Percentiles rank a stretch among this genome's conserved stretches.
phyloP scores from a whole-genome alignment of 2,329 filamentous ascomycete genomes.

The Diaporthe amygdali region DNA sequence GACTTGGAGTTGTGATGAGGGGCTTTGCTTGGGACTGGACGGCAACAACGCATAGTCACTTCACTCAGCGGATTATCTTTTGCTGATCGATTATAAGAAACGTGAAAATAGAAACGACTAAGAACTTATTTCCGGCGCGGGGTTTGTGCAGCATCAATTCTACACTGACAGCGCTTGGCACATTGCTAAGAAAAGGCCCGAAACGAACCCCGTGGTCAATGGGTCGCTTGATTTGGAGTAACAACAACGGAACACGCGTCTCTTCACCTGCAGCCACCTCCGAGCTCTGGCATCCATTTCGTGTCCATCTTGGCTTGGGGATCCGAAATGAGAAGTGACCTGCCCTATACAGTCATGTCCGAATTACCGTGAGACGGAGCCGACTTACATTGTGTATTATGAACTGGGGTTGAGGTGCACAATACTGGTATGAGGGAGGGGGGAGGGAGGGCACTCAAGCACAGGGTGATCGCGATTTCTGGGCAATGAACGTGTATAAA shows the following conservation, averaged over 20 bases:
- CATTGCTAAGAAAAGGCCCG: not conserved
- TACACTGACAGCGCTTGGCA: not conserved
- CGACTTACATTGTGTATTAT: not conserved
- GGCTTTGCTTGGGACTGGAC: not conserved
- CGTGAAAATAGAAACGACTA: not conserved
- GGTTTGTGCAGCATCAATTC: not conserved
- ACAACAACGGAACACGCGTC: not conserved
- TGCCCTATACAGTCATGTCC: not conserved
- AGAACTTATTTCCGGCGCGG: not conserved
- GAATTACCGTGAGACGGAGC: not conserved
- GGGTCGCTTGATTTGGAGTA: constrained; percentile 8
- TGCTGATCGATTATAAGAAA: not conserved
- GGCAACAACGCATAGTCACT: not conserved
- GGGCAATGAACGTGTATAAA: not conserved
- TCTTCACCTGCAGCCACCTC: not conserved
- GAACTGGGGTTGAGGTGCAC: not conserved
- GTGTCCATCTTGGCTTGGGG: not conserved
- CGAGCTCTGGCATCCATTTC: not conserved
- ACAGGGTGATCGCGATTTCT: not conserved
- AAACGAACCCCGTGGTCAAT: not conserved
- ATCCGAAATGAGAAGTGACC: not conserved
- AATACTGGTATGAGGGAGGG: not conserved
- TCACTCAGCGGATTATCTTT: not conserved
- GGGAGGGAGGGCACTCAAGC: no score
- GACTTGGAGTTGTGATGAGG: not conserved